Conservation (phyloP, 2,329 filamentous ascomycete species). For the Aspergillus luchuensis region DNA sequence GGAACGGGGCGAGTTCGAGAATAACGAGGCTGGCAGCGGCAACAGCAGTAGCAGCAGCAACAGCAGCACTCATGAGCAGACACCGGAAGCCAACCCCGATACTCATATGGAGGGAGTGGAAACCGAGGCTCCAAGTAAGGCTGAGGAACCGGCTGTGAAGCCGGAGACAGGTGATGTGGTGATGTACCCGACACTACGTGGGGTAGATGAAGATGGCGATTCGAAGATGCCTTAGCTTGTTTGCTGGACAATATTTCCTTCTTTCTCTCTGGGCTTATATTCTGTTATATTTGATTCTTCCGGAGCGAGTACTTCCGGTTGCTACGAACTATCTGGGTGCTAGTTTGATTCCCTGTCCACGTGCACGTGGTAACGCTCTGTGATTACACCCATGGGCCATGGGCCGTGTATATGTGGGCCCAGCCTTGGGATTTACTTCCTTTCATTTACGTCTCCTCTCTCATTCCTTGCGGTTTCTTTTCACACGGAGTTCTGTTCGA, state of each 20-base stretch:
- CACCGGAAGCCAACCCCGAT: conserved; percentile 24
- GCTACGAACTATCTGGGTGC: conserved; percentile 4
- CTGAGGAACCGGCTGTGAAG: conserved; percentile 22
- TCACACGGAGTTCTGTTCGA: background rate
- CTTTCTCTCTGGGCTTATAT: conserved; percentile 14
- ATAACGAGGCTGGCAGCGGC: conserved; percentile 10
- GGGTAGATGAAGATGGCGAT: conserved; percentile 39
- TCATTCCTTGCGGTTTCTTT: background rate
- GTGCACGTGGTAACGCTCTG: conserved; percentile 1
- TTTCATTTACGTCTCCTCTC: background rate
- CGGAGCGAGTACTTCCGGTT: conserved; percentile 4
- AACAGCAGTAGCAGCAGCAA: background rate
- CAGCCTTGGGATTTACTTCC: background rate
- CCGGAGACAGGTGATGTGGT: conserved; percentile 30
- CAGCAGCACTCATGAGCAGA: conserved; percentile 12
- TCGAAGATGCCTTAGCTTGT: conserved; percentile 36
- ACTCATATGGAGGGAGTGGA: conserved; percentile 37
- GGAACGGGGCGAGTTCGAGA: conserved; percentile 54
- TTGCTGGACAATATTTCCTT: conserved; percentile 7
- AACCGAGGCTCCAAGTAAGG: conserved; percentile 38
- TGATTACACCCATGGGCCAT: background rate
- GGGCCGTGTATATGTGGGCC: background rate
- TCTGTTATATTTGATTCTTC: conserved; percentile 15
- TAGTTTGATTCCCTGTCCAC: conserved; percentile 12
- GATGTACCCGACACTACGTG: conserved; percentile 37